Conservation (phyloP, 345 rosid genomes). For the Camelina neglecta region DNA sequence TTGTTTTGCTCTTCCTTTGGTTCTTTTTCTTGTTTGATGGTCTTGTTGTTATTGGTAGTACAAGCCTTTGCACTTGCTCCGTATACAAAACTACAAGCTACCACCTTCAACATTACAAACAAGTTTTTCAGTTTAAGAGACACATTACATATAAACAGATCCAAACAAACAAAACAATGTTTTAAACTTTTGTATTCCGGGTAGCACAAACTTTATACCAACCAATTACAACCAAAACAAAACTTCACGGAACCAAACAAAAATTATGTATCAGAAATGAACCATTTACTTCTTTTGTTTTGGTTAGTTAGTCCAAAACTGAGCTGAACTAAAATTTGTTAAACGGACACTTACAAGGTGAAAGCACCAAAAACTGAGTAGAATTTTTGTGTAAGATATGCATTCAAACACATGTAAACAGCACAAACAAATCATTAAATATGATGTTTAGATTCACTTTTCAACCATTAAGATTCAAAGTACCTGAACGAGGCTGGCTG, state of each 20-base stretch:
- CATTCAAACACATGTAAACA: background rate
- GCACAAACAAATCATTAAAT: background rate
- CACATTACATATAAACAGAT: slow-evolving; percentile 4
- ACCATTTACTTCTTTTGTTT: background rate
- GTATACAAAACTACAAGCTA: slow-evolving; percentile 84
- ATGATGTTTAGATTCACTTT: background rate
- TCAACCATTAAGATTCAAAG: background rate
- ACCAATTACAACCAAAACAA: slow-evolving; percentile 1
- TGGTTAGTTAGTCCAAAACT: background rate
- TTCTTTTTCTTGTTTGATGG: slow-evolving; percentile 55
- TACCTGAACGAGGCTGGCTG: slow-evolving; percentile 89
- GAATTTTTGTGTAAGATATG: too few relatives aligned
- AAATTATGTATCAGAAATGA: background rate
- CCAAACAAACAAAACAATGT: background rate
- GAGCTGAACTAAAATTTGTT: background rate
- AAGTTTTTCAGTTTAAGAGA: background rate
- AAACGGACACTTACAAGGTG: background rate
- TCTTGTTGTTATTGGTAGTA: slow-evolving; percentile 39
- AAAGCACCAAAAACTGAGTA: background rate
- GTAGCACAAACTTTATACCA: background rate
- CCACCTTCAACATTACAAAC: slow-evolving; percentile 61
- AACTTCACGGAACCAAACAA: background rate
- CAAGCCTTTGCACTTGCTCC: slow-evolving; percentile 58
- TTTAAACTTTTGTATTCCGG: background rate
- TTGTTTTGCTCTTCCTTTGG: slow-evolving; percentile 53